A percentile compares a stretch with the other conserved stretches of the same genome.
Evolutionary conservation across 2,329 filamentous ascomycete genomes (phyloP).

Genomic region (Aspergillus ruber): DNA sequence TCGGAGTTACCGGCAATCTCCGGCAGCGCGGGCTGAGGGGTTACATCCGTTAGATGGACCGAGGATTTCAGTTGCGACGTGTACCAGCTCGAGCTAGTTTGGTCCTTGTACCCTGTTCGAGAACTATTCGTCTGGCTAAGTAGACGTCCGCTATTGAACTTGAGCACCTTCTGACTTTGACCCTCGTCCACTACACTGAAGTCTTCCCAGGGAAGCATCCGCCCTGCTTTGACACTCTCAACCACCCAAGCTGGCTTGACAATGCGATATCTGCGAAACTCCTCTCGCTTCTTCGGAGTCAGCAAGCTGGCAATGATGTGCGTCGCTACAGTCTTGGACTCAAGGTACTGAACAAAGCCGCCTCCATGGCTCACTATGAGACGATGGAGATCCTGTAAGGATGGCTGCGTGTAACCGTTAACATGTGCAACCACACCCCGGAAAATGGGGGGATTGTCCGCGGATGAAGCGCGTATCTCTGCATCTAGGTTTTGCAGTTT

Average conservation of each 20-base stretch:
- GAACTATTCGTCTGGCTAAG: constrained; percentile 59
- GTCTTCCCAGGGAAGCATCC: constrained; percentile 74
- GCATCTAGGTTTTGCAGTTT: constrained; percentile 94
- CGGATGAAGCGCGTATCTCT: constrained; percentile 63
- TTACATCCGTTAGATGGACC: constrained; percentile 16
- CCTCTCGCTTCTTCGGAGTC: constrained; percentile 85
- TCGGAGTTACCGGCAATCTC: constrained; percentile 14
- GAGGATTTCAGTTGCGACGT: constrained; percentile 57
- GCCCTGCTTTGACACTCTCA: constrained; percentile 77
- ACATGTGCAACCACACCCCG: constrained; percentile 85
- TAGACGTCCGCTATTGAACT: constrained; percentile 57
- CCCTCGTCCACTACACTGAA: constrained; percentile 84
- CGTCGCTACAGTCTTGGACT: constrained; percentile 89
- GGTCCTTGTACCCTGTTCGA: constrained; percentile 65
- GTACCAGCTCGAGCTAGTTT: constrained; percentile 79
- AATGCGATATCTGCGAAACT: constrained; percentile 81
- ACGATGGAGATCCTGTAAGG: constrained; percentile 78
- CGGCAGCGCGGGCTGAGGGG: background rate
- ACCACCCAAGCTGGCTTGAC: constrained; percentile 93
- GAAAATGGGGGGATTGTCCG: constrained; percentile 76
- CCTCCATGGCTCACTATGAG: constrained; percentile 91
- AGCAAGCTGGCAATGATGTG: constrained; percentile 90
- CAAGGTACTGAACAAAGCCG: constrained; percentile 87
- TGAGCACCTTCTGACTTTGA: constrained; percentile 70
- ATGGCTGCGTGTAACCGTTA: constrained; percentile 93